Evolutionary conservation across 257 asterid genomes (phyloP).

Genomic region (Cordia subcordata): DNA sequence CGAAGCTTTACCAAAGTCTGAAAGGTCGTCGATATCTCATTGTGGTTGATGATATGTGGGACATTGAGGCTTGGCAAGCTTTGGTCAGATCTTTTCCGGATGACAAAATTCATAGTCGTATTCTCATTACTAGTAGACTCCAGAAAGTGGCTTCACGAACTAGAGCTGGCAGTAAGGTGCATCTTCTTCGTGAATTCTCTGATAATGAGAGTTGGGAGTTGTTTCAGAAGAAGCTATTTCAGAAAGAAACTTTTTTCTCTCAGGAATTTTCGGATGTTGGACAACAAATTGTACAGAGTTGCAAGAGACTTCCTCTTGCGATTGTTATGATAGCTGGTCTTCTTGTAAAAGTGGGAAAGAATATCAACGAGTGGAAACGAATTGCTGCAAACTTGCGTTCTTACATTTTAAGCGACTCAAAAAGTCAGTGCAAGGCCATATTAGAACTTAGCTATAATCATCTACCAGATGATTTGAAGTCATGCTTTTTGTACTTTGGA

Average conservation of each 20-base stretch:
- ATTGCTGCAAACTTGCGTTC: background rate
- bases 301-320: background rate
- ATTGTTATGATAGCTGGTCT: background rate
- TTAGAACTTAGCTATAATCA: constrained; percentile 7
- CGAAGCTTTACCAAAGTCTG: background rate
- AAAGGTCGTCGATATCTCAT: background rate
- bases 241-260: background rate
- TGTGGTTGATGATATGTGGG: background rate
- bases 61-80: rapidly evolving
- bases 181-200: background rate
- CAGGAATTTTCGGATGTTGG: background rate
- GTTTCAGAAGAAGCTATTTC: background rate
- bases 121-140: background rate
- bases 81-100: rapidly evolving
- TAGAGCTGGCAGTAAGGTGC: background rate
- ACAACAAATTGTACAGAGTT: background rate
- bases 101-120: background rate
- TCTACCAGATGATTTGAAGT: background rate
- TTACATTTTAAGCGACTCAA: background rate
- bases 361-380: background rate
- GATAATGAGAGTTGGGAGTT: constrained; percentile 6
- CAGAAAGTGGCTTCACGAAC: background rate
- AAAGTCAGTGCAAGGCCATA: background rate
- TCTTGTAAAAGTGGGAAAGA: background rate
- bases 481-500: background rate